Conservation (phyloP, 2,329 filamentous ascomycete genomes). For the Aspergillus flavus region DNA sequence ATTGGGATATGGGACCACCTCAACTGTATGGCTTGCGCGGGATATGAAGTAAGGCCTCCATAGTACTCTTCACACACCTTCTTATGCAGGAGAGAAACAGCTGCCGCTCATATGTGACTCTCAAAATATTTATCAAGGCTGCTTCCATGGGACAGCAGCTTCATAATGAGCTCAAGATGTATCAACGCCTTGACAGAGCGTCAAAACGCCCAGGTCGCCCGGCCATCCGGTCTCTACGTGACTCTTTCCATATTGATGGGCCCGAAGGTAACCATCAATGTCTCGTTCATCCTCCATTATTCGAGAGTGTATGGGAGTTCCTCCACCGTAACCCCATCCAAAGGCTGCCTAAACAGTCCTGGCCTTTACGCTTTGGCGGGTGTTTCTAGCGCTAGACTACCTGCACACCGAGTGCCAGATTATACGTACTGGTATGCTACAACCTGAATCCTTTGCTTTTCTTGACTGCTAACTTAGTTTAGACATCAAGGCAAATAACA, state of each 20-base stretch:
- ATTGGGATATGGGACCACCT: constrained; percentile 34
- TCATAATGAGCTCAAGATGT: constrained; percentile 48
- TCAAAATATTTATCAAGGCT: constrained; percentile 35
- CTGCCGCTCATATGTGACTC: constrained; percentile 29
- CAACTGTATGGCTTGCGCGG: constrained; percentile 41
- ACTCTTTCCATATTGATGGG: constrained; percentile 38
- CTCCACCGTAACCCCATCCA: constrained; percentile 43
- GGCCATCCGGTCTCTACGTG: too few species aligned
- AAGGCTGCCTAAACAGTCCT: constrained; percentile 41
- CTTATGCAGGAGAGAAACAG: constrained; percentile 19
- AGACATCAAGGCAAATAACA: constrained; percentile 53
- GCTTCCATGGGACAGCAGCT: constrained; percentile 31
- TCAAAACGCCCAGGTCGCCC: constrained; percentile 35
- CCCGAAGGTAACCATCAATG: constrained; percentile 36
- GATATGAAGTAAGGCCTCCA: constrained; percentile 30
- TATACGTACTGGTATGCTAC: constrained; percentile 53
- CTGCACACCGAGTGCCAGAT: constrained; percentile 51
- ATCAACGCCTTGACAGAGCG: constrained; percentile 39
- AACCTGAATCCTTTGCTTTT: too few species aligned
- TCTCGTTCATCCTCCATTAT: constrained; percentile 46
- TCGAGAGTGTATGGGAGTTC: constrained; percentile 46
- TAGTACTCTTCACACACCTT: not conserved
- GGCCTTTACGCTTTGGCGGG: too few species aligned
- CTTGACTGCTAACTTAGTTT: too few species aligned
- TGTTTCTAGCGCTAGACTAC: constrained; percentile 51